Base-by-base conservation (phyloP, 2,329 filamentous ascomycete species). In the Paecilomyces dactylethromorphus region DNA sequence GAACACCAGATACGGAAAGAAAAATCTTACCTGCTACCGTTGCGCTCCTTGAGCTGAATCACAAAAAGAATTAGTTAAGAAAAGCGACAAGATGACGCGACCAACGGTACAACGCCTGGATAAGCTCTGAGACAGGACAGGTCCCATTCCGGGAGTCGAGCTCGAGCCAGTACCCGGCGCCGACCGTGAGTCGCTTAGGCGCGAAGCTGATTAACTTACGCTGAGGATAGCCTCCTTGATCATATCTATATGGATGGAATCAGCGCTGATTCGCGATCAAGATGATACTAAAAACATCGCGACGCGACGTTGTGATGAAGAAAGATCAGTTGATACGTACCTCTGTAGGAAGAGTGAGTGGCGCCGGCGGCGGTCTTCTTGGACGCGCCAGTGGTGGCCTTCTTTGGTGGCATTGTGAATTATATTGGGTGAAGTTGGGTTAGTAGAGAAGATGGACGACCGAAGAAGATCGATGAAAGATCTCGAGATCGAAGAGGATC, bases 211-310 rank as follows among this genome's bases (percentile, higher is more conserved):
- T 82, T 70, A 72, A 88, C 86, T 86, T 76, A 89, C 86, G 77
- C 82, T 84, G 71, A 87, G 75, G 72, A 89, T 86, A 67, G 86
- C 86, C 75, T 88, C 85, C 78, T 87, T 87, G 76, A 89, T 87
- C 86, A 89, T 88, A 76, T 87, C 86, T 87, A 74, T 72, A 71
- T 69, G 51, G 66, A 64, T 66, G 59, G 67, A 72, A 81, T 85
- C 78, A 85, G 82, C 73, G 82, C 75, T 74, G 65, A 64, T 70
- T 76, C 69, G 83, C 81, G 83, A 86, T 74, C 69, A 76, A 60
- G 69, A 74, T 68, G 63, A 71, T 72, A 65, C 58, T 59, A 66
- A 60, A 56, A 69, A 72, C 66, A 70, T 65, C 54, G 62, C 62
- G 54, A 71, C 73, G 79, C 79, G 79, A 84, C 74, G 72, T 63